Percentiles rank a stretch among this genome's conserved stretches.
These are phyloP conservation scores for Lecanosticta acicola DNA, from an alignment of 2,329 filamentous ascomycete species.

Conservation along the genomic window DNA sequence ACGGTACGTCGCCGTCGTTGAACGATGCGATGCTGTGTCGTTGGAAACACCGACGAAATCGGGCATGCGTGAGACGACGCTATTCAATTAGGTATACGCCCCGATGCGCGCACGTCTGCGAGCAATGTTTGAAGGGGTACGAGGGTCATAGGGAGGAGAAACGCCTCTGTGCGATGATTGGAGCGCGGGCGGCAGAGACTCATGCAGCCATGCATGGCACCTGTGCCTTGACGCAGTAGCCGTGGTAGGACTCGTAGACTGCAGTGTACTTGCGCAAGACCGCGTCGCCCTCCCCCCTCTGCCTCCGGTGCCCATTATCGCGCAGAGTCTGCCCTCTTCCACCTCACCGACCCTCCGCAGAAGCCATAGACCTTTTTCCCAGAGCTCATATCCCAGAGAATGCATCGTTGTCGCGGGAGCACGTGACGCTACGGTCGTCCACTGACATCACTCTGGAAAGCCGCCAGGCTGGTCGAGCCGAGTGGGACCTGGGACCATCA, in stretches of 20 bases:
- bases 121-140: not conserved
- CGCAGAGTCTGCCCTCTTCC: not conserved
- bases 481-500: not conserved
- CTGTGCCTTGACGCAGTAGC: slow-evolving; percentile 1
- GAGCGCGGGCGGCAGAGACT: not conserved
- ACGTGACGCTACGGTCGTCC: slow-evolving; percentile 3
- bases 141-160: not conserved
- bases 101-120: not conserved
- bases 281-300: slow-evolving; percentile 2
- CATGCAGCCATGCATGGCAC: slow-evolving; percentile 3
- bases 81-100: not conserved
- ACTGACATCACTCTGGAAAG: slow-evolving; percentile 7
- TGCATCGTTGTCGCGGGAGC: no score
- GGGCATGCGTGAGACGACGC: not conserved
- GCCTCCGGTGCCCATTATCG: no score
- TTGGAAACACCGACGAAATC: no score
- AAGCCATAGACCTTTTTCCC: no score
- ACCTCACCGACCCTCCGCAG: no score
- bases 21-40: no score
- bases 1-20: no score
- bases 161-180: slow-evolving; percentile 1
- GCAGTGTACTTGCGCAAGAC: slow-evolving; percentile 2
- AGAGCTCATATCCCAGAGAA: no score
- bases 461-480: not conserved
- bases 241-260: slow-evolving; percentile 1